Evolutionary conservation across 345 rosid species (phyloP), one percentile per base, ranked within the genome.

Genomic region (Stellera chamaejasme): DNA sequence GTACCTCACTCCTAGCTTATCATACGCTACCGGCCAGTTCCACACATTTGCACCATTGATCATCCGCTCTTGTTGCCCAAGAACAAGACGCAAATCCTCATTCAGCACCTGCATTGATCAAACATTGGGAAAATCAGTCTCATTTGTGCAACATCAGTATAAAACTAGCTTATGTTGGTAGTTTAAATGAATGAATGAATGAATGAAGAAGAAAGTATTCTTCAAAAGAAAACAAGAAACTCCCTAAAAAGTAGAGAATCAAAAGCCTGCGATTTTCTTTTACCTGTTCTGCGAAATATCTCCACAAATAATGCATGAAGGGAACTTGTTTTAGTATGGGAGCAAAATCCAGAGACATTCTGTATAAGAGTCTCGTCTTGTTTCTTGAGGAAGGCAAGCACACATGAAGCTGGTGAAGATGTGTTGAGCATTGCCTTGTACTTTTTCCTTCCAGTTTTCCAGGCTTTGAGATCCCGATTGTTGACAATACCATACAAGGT

Each of bases 321-420:
- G 99, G 99, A 66, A 89, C 41, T 43, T 78, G 81, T 77, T 86
- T 89, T 55, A 93, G 77, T 12, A 88, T 45, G 11, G 96, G 86
- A 59, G 98, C 98, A 55, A 92, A 92, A 82, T 92, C 98, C 19
- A 92, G 78, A 3, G 99, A 88, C 97, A 93, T 88, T 64, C 99
- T 76, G 69, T 93, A 93, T 27, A 93, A 44, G 32, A 88, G 72
- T 68, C 97, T 75, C 12, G 99, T 88, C 72, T 93, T 88, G 39
- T 79, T 67, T 66, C 79, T 80, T 0, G 99, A 76, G 48, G 99
- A 84, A 67, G 97, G 99, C 73, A 93, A 71, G 82, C 96, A 93
- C 2, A 93, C 86, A 26, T 93, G 99, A 57, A 89, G 97, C 50
- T 93, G 99, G 69, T 93, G 99, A 75, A 93, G 96, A 69, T 93